Evolutionary conservation across 2,329 filamentous ascomycete genomes (phyloP), one percentile per base, ranked within the genome.

Genomic region (Phoma sp.): DNA sequence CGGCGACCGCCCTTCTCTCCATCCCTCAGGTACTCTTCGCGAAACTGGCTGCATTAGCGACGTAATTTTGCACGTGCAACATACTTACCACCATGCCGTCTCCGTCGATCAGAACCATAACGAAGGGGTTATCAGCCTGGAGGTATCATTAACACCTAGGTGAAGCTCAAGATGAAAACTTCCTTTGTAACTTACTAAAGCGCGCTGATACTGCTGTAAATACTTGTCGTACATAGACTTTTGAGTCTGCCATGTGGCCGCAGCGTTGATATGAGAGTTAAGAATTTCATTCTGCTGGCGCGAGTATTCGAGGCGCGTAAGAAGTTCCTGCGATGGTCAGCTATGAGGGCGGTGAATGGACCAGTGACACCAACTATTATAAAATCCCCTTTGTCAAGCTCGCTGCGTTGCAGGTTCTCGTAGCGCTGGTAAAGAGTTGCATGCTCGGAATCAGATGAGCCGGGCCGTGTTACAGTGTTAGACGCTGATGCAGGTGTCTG

Each of bases 61-160:
- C 14, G n/a, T 7, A 9, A 6, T 10, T 6, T 23, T 24, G 3
- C 22, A 14, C 24, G 57, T 36, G 59, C 1, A 2, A 29, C 2
- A 11, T 1, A 37, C 61, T 55, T 23, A 63, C 63, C 57, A 85
- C 77, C 69, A 83, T 79, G 39, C 78, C 80, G 59, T 84, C 81
- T 36, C 81, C 83, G 60, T 86, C 83, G 43, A 86, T 75, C 32
- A 86, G 72, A 29, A 83, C 75, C 13, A 83, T 68, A 36, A 85
- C 74, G 60, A 82, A 85, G 4, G 82, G 78, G 68, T 84, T 80
- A 3, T 60, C 60, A 14, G 52, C 45, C 54, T 57, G 30, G 14
- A 7, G 13, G n/a, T 3, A 56, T 57, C 7, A 13, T 33, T 24
- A 23, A 30, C 7, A 14, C 13, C 3, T 11, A 6, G 7, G 3